A percentile compares a stretch with the other conserved stretches of the same genome.
phyloP scores from a whole-genome alignment of 2,329 filamentous ascomycete species.

The Penicillium corylophilum region DNA sequence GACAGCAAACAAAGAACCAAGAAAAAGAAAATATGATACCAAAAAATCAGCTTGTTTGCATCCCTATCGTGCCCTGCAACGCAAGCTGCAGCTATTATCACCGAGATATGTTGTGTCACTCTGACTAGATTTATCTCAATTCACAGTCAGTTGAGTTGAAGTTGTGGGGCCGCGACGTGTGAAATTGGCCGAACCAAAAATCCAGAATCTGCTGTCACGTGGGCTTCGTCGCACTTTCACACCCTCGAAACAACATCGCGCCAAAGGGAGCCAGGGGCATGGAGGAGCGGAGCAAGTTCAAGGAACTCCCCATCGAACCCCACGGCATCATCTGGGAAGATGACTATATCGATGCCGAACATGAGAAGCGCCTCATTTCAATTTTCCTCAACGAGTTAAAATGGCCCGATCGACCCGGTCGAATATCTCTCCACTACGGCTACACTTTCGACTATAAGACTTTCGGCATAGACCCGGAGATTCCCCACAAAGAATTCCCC shows the following conservation, averaged over 20 bases:
- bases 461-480: slow-evolving; percentile 53
- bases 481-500: slow-evolving; percentile 53
- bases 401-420: slow-evolving; percentile 50
- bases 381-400: slow-evolving; percentile 48
- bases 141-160: neutral
- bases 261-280: neutral
- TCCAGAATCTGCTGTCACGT: neutral
- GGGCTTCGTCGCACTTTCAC: neutral
- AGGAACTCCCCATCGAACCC: slow-evolving; percentile 27
- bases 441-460: slow-evolving; percentile 61
- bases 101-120: neutral
- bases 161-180: neutral
- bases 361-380: slow-evolving; percentile 47
- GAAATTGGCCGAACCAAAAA: neutral
- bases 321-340: slow-evolving; percentile 42
- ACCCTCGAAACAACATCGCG: neutral
- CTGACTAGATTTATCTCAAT: neutral
- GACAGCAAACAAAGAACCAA: neutral
- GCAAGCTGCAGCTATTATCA: neutral
- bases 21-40: neutral
- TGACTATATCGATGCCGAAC: slow-evolving; percentile 49
- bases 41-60: neutral
- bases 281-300: slow-evolving; percentile 12
- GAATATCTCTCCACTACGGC: slow-evolving; percentile 56
- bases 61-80: neutral